A percentile compares a stretch with the other conserved stretches of the same genome.
phyloP scores from a whole-genome alignment of 306 rosid species.

The Lablab purpureus region DNA sequence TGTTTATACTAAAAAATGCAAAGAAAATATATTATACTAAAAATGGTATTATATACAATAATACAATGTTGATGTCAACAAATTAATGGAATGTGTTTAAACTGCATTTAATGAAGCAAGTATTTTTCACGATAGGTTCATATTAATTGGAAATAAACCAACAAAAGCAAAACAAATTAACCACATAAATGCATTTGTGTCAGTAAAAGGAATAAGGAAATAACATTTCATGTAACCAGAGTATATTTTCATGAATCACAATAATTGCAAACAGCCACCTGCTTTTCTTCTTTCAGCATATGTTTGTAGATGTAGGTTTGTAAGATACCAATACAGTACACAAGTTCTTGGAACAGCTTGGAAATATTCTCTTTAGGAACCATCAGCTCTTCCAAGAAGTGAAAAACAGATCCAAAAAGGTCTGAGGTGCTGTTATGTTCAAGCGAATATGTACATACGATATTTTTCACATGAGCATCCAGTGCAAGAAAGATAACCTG shows the following conservation, averaged over 20 bases:
- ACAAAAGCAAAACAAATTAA: conserved; percentile 30
- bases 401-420: conserved; percentile 67
- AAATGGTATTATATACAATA: conserved; percentile 7
- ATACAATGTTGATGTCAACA: conserved; percentile 25
- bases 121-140: conserved; percentile 18
- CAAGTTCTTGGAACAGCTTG: conserved; percentile 75
- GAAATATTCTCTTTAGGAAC: conserved; percentile 52
- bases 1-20: too few relatives aligned
- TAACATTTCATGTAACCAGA: conserved; percentile 20
- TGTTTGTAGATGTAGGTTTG: conserved; percentile 68
- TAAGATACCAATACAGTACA: conserved; percentile 69
- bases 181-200: conserved; percentile 14
- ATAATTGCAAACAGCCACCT: conserved; percentile 56
- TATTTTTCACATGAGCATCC: conserved; percentile 73
- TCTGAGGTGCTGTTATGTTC: conserved; percentile 72
- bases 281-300: conserved; percentile 95
- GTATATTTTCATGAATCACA: conserved; percentile 27
- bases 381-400: conserved; percentile 61
- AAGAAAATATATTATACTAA: neutral
- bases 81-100: conserved; percentile 26
- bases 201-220: conserved; percentile 33
- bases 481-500: conserved; percentile 83
- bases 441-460: conserved; percentile 71
- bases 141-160: conserved; percentile 28
- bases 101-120: conserved; percentile 28